Conservation (phyloP, 2,329 filamentous ascomycete genomes). For the Penicillium sp. region DNA sequence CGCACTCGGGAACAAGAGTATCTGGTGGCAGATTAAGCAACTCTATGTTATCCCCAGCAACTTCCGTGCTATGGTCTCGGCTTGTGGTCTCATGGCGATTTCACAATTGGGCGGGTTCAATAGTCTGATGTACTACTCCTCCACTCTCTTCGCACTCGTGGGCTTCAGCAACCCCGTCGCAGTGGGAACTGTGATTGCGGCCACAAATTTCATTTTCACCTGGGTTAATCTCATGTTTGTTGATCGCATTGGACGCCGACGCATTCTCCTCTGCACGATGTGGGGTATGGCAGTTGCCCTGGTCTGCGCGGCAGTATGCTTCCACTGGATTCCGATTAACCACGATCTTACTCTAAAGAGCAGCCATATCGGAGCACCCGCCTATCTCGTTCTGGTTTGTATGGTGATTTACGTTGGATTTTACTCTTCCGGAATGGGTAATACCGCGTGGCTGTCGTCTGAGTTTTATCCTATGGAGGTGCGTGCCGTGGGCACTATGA, state of each 20-base stretch:
- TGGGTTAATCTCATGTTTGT: not conserved
- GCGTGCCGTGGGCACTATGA: not conserved
- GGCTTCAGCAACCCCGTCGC: not conserved
- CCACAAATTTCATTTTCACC: not conserved
- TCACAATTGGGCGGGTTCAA: slow-evolving; percentile 55
- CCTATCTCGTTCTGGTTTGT: not conserved
- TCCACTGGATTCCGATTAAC: not conserved
- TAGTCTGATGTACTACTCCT: slow-evolving; percentile 32
- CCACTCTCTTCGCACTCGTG: not conserved
- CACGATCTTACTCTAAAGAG: not conserved
- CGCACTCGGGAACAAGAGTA: slow-evolving; percentile 47
- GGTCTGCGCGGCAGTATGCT: not conserved
- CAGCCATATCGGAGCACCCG: no score
- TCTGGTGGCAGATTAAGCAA: slow-evolving; percentile 53
- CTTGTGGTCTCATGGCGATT: slow-evolving; percentile 57
- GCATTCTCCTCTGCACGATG: not conserved
- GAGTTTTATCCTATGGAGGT: not conserved
- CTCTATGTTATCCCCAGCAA: slow-evolving; percentile 53
- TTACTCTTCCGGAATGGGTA: not conserved
- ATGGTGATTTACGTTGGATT: not conserved
- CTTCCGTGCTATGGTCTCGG: slow-evolving; percentile 52
- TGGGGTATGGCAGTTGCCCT: not conserved
- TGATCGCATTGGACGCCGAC: not conserved
- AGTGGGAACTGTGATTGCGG: not conserved
- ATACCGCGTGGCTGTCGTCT: not conserved